Percentiles rank a stretch among this genome's conserved stretches.
These are phyloP conservation scores for Sporothrix variecibatus DNA, from an alignment of 2,329 filamentous ascomycete genomes.

Conservation along the genomic window DNA sequence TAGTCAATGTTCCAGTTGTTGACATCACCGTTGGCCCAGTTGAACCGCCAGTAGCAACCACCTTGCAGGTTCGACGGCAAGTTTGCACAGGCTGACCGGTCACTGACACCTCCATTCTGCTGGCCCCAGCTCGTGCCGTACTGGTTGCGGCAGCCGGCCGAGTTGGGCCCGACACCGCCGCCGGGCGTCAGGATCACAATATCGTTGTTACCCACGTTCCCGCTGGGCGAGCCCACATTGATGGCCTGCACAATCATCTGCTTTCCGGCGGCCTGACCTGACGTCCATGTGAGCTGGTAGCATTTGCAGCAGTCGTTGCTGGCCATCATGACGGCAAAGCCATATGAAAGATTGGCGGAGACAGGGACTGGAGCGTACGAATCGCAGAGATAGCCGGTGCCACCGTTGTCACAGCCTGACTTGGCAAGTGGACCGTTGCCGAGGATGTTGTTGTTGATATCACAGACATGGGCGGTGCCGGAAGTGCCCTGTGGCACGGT, in stretches of 20 bases:
- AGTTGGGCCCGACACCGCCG: conserved; percentile 25
- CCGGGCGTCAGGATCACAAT: conserved; percentile 29
- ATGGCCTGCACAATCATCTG: conserved; percentile 30
- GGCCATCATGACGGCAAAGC: conserved; percentile 28
- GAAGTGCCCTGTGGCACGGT: background rate
- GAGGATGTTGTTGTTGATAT: conserved; percentile 6
- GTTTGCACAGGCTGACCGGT: conserved; percentile 28
- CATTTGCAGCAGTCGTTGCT: conserved; percentile 30
- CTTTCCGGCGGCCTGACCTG: conserved; percentile 27
- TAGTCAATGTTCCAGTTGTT: conserved; percentile 32
- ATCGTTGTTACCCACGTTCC: conserved; percentile 19
- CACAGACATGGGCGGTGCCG: background rate
- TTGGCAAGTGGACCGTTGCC: background rate
- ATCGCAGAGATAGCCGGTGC: background rate
- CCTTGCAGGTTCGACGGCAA: conserved; percentile 31
- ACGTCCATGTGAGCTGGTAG: conserved; percentile 30
- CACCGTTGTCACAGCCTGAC: background rate
- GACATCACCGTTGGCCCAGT: conserved; percentile 33
- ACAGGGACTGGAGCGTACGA: background rate
- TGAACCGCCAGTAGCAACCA: conserved; percentile 34
- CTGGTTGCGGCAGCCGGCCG: conserved; percentile 28
- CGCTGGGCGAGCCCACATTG: conserved; percentile 23
- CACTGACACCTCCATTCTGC: conserved; percentile 29
- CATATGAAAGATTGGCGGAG: conserved; percentile 26
- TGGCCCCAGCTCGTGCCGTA: conserved; percentile 26